Evolutionary conservation across 2,329 filamentous ascomycete species (phyloP).

Genomic region (Aquanectria penicillioides): DNA sequence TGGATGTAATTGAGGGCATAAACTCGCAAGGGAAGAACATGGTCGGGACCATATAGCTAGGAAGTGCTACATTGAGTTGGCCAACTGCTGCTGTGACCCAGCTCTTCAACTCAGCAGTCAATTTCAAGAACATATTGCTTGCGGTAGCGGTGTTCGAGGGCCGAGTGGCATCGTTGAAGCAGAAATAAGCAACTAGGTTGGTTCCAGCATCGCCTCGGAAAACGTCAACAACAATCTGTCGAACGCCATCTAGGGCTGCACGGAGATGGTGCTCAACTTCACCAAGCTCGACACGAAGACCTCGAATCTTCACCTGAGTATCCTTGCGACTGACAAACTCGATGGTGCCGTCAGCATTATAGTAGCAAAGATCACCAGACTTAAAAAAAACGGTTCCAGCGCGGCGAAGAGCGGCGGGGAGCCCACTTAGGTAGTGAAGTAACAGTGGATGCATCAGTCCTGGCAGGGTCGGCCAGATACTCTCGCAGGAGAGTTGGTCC

Average conservation of each 20-base stretch:
- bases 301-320: constrained; percentile 64
- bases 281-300: constrained; percentile 49
- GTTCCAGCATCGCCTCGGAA: background rate
- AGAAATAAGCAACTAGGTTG: background rate
- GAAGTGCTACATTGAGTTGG: constrained; percentile 2
- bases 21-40: constrained; percentile 19
- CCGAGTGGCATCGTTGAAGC: background rate
- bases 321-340: constrained; percentile 49
- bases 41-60: constrained; percentile 28
- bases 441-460: background rate
- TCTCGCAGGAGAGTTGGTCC: background rate
- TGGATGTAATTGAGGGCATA: constrained; percentile 13
- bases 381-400: background rate
- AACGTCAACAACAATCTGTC: background rate
- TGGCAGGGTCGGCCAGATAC: background rate
- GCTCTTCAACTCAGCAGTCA: background rate
- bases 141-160: background rate
- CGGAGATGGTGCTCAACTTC: constrained; percentile 1
- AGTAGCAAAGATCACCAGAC: background rate
- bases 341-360: background rate
- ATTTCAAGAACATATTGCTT: background rate
- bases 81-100: background rate
- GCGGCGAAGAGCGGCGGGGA: background rate
- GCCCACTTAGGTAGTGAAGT: background rate
- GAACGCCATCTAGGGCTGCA: background rate